Evolutionary conservation across 176 grass and related monocot genomes (phyloP).

Genomic region (Eleusine indica): DNA sequence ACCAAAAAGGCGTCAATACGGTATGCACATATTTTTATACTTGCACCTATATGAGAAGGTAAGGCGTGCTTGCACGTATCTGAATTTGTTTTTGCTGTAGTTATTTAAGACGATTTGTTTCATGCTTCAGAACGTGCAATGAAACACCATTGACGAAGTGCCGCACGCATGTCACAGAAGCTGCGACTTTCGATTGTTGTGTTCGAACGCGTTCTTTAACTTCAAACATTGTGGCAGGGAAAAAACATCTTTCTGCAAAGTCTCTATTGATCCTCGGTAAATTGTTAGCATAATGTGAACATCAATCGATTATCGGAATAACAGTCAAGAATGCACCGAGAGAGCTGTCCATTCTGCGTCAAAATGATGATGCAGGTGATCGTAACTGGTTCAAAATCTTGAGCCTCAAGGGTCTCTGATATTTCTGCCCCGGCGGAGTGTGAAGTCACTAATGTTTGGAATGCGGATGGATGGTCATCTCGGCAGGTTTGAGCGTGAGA

Average conservation of each 20-base stretch:
- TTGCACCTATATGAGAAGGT: background rate
- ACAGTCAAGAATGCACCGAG: background rate
- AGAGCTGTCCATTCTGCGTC: constrained; percentile 27
- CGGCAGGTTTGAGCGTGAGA: background rate
- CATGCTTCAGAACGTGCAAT: no score
- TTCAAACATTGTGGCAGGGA: background rate
- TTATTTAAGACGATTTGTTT: no score
- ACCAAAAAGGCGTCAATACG: background rate
- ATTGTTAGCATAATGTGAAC: background rate
- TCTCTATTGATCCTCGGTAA: background rate
- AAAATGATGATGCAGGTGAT: constrained; percentile 41
- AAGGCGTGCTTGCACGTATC: background rate
- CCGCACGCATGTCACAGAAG: background rate
- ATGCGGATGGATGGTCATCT: background rate
- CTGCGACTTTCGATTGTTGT: background rate
- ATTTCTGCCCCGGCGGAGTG: background rate
- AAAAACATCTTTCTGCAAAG: background rate
- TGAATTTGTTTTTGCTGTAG: background rate
- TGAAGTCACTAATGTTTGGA: background rate
- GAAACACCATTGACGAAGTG: background rate
- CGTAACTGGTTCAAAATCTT: constrained; percentile 39
- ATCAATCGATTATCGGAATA: no score
- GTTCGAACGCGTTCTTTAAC: background rate
- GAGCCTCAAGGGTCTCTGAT: constrained; percentile 47
- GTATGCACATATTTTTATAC: background rate